Conservation (phyloP, 345 rosid genomes). For the Linum tenue region DNA sequence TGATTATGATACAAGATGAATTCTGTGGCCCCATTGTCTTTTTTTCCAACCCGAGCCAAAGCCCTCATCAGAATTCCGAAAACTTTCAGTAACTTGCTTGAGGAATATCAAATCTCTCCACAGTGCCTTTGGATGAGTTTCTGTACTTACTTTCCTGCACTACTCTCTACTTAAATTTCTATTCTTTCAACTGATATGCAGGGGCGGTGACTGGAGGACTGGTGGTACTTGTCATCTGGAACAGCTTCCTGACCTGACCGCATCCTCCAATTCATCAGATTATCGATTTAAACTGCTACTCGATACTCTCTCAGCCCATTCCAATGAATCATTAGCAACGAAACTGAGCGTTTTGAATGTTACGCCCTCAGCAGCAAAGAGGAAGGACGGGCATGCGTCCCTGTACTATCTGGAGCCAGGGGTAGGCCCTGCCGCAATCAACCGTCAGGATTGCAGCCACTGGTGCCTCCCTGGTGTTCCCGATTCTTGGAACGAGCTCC, state of each 20-base stretch:
- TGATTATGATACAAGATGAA: too few species aligned
- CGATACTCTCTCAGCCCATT: slow-evolving; percentile 34
- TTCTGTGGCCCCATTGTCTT: too few species aligned
- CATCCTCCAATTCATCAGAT: slow-evolving; percentile 35
- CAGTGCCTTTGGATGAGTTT: neutral
- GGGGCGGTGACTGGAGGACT: slow-evolving; percentile 88
- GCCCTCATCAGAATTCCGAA: too few species aligned
- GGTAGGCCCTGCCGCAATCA: slow-evolving; percentile 49
- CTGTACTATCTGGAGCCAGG: slow-evolving; percentile 50
- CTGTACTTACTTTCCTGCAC: neutral
- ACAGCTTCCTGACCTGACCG: slow-evolving; percentile 61
- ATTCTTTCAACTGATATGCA: slow-evolving; percentile 16
- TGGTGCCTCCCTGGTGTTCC: slow-evolving; percentile 99
- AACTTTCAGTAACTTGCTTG: neutral
- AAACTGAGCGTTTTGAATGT: slow-evolving; percentile 49
- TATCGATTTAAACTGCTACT: slow-evolving; percentile 31
- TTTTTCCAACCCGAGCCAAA: too few species aligned
- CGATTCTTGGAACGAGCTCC: slow-evolving; percentile 85
- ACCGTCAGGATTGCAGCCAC: slow-evolving; percentile 84
- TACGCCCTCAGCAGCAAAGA: slow-evolving; percentile 54
- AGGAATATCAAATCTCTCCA: neutral
- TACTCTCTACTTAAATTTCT: neutral
- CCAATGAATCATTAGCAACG: slow-evolving; percentile 17
- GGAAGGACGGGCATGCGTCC: slow-evolving; percentile 85
- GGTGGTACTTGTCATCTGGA: slow-evolving; percentile 86